A percentile compares a stretch with the other conserved stretches of the same genome.
Evolutionary conservation across 768 basidiomycete genomes (phyloP).

Genomic region (Pisolithus marmoratus): DNA sequence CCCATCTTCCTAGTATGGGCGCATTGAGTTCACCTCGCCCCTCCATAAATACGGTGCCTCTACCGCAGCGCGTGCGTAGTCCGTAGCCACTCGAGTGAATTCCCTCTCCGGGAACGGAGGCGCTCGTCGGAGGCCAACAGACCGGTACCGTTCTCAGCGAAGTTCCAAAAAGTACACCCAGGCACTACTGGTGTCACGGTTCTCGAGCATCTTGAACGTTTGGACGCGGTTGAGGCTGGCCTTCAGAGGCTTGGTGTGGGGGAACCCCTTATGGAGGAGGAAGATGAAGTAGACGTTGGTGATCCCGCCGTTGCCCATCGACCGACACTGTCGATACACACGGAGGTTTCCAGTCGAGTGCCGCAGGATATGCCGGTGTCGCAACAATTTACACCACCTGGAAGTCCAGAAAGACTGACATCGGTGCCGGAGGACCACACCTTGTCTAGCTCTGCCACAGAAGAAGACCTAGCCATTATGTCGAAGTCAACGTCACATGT

Average conservation of each 20-base stretch:
- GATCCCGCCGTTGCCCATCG: conserved; percentile 31
- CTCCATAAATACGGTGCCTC: conserved; percentile 58
- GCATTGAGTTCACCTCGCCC: conserved; percentile 50
- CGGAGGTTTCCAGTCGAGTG: conserved; percentile 18
- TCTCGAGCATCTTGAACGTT: conserved; percentile 76
- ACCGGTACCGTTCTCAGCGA: conserved; percentile 79
- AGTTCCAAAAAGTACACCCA: conserved; percentile 77
- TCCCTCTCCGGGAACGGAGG: conserved; percentile 67
- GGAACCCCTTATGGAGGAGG: conserved; percentile 42
- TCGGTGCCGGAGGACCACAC: conserved; percentile 54
- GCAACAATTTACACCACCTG: conserved; percentile 48
- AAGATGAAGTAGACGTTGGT: conserved; percentile 57
- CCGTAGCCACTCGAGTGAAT: conserved; percentile 56
- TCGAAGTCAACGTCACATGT: conserved; percentile 74
- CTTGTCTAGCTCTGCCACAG: conserved; percentile 50
- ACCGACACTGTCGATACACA: conserved; percentile 23
- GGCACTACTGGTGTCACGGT: conserved; percentile 84
- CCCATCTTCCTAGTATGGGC: conserved; percentile 26
- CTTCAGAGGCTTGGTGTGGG: conserved; percentile 67
- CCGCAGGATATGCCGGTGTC: conserved; percentile 28
- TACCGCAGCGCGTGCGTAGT: conserved; percentile 49
- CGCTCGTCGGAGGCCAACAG: conserved; percentile 59
- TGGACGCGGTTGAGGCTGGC: conserved; percentile 79
- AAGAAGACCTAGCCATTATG: conserved; percentile 68
- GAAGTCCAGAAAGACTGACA: conserved; percentile 45